phyloP scores from a whole-genome alignment of 768 basidiomycete species.

The Tulasnella sp. region DNA sequence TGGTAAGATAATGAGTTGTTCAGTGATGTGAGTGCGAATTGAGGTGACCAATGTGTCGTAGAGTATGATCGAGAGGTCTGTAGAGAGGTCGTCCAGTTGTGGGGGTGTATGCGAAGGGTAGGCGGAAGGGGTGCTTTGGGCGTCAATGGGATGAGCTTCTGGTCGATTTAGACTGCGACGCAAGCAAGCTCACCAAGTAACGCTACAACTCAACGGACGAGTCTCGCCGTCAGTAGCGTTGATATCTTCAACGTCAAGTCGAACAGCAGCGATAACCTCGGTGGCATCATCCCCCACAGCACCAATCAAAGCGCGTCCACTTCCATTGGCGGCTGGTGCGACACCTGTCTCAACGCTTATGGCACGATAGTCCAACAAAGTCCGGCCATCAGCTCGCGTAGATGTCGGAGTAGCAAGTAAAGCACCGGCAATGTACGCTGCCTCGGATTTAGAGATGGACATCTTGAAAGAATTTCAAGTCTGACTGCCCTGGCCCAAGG shows the following conservation, averaged over 20 bases:
- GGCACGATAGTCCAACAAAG: conserved; percentile 52
- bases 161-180: background rate
- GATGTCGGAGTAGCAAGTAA: conserved; percentile 44
- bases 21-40: conserved; percentile 44
- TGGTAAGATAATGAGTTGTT: conserved; percentile 47
- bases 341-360: conserved; percentile 69
- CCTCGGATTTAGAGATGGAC: conserved; percentile 63
- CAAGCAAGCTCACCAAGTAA: conserved; percentile 67
- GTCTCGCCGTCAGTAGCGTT: conserved; percentile 45
- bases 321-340: conserved; percentile 75
- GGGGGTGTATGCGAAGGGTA: conserved; percentile 56
- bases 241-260: conserved; percentile 65
- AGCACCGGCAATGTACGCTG: conserved; percentile 61
- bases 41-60: background rate
- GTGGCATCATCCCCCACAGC: conserved; percentile 55
- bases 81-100: conserved; percentile 65
- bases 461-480: background rate
- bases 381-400: conserved; percentile 68
- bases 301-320: conserved; percentile 49
- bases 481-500: too few species aligned
- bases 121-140: conserved; percentile 64
- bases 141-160: background rate
- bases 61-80: conserved; percentile 56
- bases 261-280: conserved; percentile 66
- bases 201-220: conserved; percentile 54